phyloP scores from a whole-genome alignment of 2,329 filamentous ascomycete genomes.

The Sarocladium oryzae region DNA sequence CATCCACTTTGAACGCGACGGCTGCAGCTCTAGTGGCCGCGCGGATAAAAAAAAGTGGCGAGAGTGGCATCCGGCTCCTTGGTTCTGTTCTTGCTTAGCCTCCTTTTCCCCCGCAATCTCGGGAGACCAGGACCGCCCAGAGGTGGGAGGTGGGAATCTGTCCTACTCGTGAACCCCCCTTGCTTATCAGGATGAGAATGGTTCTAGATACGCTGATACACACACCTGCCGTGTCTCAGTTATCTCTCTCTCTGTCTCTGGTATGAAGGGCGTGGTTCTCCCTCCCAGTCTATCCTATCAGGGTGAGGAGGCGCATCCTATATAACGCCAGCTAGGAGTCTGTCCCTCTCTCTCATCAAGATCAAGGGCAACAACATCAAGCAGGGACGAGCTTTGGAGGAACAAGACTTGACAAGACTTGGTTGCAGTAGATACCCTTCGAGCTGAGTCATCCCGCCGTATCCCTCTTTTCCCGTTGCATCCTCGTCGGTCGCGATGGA shows the following conservation, averaged over 20 bases:
- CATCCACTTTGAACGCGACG: background rate
- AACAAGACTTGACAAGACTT: too few species aligned
- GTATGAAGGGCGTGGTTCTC: too few species aligned
- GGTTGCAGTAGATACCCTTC: too few species aligned
- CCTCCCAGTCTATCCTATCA: too few species aligned
- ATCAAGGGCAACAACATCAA: background rate
- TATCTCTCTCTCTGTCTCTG: too few species aligned
- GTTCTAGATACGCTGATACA: too few species aligned
- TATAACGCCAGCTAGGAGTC: background rate
- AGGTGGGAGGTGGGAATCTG: too few species aligned
- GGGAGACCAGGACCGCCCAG: background rate
- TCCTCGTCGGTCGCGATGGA: too few species aligned
- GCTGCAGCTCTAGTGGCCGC: conserved; percentile 3
- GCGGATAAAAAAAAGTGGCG: background rate
- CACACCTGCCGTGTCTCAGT: too few species aligned
- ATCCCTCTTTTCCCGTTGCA: too few species aligned
- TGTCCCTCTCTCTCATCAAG: background rate
- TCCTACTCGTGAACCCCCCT: background rate
- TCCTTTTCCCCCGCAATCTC: background rate
- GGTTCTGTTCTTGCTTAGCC: background rate
- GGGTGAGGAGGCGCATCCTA: background rate
- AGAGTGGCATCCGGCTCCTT: background rate
- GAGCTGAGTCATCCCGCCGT: background rate
- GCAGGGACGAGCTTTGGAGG: background rate
- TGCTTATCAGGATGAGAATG: background rate